phyloP scores from a whole-genome alignment of 495 filamentous ascomycete genomes.

The Trichocladium uniseriatum region DNA sequence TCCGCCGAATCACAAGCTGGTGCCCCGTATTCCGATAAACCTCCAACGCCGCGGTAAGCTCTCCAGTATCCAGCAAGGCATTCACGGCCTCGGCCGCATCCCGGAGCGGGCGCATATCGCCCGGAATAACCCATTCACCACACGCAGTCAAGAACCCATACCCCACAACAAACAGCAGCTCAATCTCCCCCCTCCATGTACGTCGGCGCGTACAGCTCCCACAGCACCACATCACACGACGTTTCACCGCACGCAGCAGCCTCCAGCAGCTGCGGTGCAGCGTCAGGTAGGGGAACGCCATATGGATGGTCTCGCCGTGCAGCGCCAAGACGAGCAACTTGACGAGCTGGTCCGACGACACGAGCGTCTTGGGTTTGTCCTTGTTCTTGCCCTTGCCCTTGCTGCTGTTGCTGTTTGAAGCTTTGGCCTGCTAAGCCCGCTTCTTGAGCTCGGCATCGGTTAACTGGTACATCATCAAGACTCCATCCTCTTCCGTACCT shows the following conservation, averaged over 20 bases:
- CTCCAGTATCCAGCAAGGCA: not conserved
- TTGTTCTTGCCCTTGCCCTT: too few relatives aligned
- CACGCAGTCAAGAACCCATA: conserved; percentile 31
- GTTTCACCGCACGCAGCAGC: conserved; percentile 24
- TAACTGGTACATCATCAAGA: not conserved
- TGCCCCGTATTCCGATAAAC: not conserved
- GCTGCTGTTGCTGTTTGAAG: not conserved
- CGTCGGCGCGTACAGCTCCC: conserved; percentile 20
- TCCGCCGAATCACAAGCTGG: too few relatives aligned
- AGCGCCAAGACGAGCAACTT: conserved; percentile 12
- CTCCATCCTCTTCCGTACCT: not conserved
- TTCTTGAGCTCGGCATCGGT: not conserved
- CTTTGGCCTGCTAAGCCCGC: too few relatives aligned
- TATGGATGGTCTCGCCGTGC: conserved; percentile 23
- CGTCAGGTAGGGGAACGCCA: conserved; percentile 28
- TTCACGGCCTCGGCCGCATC: not conserved
- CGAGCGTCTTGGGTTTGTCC: not conserved
- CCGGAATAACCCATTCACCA: not conserved
- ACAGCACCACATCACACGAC: conserved; percentile 20
- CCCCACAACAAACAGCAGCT: conserved; percentile 34
- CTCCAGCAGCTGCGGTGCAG: conserved; percentile 34
- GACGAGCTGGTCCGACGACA: conserved; percentile 14
- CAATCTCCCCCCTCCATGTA: conserved; percentile 30
- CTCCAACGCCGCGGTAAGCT: not conserved
- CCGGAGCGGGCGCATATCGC: not conserved